These are phyloP conservation scores for Phlegmacium glaucopus DNA, from an alignment of 768 basidiomycete species.

Conservation along the genomic window DNA sequence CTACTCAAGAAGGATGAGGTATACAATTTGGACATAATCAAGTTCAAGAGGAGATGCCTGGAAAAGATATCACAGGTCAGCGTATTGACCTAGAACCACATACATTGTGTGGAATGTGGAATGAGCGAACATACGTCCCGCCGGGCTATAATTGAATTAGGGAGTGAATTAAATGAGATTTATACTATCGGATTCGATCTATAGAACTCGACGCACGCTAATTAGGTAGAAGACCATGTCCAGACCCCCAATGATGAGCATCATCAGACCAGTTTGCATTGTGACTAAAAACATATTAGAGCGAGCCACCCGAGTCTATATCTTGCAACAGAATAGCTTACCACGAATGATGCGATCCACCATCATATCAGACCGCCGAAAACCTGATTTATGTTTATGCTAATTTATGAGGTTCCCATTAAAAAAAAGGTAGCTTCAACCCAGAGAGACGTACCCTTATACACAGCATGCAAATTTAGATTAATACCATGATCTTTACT, in stretches of 20 bases:
- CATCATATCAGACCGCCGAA: conserved; percentile 32
- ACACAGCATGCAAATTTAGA: neutral
- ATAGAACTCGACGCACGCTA: neutral
- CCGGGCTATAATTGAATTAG: neutral
- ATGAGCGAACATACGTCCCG: neutral
- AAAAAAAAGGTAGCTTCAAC: neutral
- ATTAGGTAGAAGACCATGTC: neutral
- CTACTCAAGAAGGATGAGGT: neutral
- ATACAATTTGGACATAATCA: neutral
- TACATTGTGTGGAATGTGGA: neutral
- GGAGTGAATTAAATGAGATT: neutral
- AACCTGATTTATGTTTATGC: conserved; percentile 36
- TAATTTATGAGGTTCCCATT: conserved; percentile 9
- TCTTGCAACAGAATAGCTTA: conserved; percentile 11
- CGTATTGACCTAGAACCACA: neutral
- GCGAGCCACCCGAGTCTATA: neutral
- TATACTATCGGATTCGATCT: neutral
- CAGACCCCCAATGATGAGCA: conserved; percentile 20
- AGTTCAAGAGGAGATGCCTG: neutral
- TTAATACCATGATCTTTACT: too few relatives aligned
- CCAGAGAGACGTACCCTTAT: neutral
- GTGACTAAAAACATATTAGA: conserved; percentile 21
- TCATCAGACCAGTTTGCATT: conserved; percentile 29
- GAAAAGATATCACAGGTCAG: neutral
- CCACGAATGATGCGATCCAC: conserved; percentile 37